Percentiles rank a stretch among this genome's conserved stretches.
Evolutionary conservation across 257 asterid genomes (phyloP).

Genomic region (Schizonepeta tenuifolia): DNA sequence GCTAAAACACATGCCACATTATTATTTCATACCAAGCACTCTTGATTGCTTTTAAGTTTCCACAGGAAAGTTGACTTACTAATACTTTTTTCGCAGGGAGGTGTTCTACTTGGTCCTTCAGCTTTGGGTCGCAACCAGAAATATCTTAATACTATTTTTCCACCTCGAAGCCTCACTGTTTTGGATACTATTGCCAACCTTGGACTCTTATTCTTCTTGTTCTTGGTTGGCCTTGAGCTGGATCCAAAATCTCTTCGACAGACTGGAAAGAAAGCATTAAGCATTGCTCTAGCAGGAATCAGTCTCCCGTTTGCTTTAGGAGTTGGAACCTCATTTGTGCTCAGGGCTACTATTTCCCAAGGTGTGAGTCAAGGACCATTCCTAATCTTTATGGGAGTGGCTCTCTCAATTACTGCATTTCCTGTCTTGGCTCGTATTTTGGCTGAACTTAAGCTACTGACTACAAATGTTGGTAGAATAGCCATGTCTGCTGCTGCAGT

Average conservation of each 20-base stretch:
- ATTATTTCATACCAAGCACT: neutral
- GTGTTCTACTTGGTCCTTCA: slow-evolving; percentile 67
- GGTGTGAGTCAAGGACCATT: slow-evolving; percentile 62
- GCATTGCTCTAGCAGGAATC: slow-evolving; percentile 66
- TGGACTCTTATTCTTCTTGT: slow-evolving; percentile 62
- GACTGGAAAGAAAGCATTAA: slow-evolving; percentile 64
- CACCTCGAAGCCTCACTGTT: slow-evolving; percentile 58
- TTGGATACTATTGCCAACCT: slow-evolving; percentile 68
- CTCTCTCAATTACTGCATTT: slow-evolving; percentile 70
- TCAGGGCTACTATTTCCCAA: slow-evolving; percentile 52
- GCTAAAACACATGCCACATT: neutral
- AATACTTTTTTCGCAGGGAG: slow-evolving; percentile 49
- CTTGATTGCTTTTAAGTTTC: neutral
- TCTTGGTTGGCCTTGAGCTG: slow-evolving; percentile 66
- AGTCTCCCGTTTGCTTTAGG: slow-evolving; percentile 61
- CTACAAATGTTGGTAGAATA: slow-evolving; percentile 65
- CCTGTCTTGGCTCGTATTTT: slow-evolving; percentile 75
- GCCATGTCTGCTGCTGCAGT: slow-evolving; percentile 88
- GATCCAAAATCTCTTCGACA: slow-evolving; percentile 56
- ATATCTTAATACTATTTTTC: slow-evolving; percentile 57
- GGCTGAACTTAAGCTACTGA: slow-evolving; percentile 69
- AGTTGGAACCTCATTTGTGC: slow-evolving; percentile 61
- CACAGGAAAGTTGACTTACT: neutral
- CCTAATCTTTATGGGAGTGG: slow-evolving; percentile 70
- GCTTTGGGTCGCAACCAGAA: slow-evolving; percentile 60